Evolutionary conservation across 2,329 filamentous ascomycete species (phyloP), one percentile per base, ranked within the genome.

Genomic region (Magnaporthales sp.): DNA sequence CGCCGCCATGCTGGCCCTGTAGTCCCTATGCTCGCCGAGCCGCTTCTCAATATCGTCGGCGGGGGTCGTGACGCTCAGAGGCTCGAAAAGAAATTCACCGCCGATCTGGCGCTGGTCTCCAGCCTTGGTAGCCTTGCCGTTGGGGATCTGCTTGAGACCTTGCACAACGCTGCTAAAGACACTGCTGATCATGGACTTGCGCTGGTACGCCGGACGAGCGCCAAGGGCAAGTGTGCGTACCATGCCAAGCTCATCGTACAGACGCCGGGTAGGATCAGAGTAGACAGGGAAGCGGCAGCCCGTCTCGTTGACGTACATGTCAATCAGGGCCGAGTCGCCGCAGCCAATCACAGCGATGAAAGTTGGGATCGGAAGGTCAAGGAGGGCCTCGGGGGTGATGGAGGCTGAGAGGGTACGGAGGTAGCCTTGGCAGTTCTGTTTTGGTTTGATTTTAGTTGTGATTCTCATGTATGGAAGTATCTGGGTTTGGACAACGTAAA

Each of bases 31-130:
- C n/a, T 65, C 63, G 27, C 67, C 74, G 15, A 74, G 71, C 58
- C 69, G 69, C 64, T 72, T 72, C 67, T 78, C 78, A 22, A 76
- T 74, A 66, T 74, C 75, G 1, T 67, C 64, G 69, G 66, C 68
- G 27, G 81, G 82, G 13, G 80, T 80, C n/a, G 75, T 69, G 11
- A 83, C 74, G 0, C 81, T 75, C 2, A 76, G 68, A 0, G 83
- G 84, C 73, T 91, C 88, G 70, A 92, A 92, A n/a, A 93, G 75
- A 69, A 93, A 91, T 77, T 93, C 91, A 11, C 91, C 91, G 27
- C 91, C 90, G 2, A 91, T 87, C 77, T 92, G 89, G 65, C 83
- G 80, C 73, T 84, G 81, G 73, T 91, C 84, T 3, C 91, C 90
- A 24, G 84, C 86, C 74, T 87, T 88, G 68, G 85, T 78, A 5